These are phyloP conservation scores for Tagetes patula DNA, from an alignment of 129 eudicot species.

Conservation along the genomic window DNA sequence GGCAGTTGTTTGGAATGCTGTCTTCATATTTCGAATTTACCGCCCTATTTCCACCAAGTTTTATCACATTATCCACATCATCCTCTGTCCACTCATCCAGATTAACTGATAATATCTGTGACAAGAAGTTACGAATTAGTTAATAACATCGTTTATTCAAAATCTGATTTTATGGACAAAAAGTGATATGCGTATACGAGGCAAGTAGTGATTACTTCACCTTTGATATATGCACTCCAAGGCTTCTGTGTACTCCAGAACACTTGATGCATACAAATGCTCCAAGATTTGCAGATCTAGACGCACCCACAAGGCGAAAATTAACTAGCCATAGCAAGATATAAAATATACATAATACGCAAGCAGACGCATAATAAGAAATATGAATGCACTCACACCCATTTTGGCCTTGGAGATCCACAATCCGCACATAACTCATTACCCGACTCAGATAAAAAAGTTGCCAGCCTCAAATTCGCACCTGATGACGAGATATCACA, in stretches of 20 bases:
- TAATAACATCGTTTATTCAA: neutral
- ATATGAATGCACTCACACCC: conserved; percentile 71
- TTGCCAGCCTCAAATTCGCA: conserved; percentile 56
- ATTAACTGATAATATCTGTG: conserved; percentile 77
- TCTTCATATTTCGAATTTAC: conserved; percentile 79
- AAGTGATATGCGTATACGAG: neutral
- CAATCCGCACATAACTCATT: conserved; percentile 86
- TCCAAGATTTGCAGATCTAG: conserved; percentile 78
- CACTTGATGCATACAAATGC: conserved; percentile 92
- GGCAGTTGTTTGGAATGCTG: conserved; percentile 50
- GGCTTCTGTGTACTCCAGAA: conserved; percentile 98
- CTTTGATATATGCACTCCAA: conserved; percentile 96
- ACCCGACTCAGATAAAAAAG: conserved; percentile 53
- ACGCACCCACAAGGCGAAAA: conserved; percentile 12
- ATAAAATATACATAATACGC: neutral
- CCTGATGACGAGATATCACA: conserved; percentile 40
- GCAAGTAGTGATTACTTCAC: conserved; percentile 33
- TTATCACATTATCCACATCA: conserved; percentile 68
- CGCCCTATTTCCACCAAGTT: conserved; percentile 69
- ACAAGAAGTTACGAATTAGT: conserved; percentile 4
- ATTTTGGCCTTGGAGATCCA: conserved; percentile 86
- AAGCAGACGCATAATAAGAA: neutral
- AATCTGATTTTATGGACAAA: neutral
- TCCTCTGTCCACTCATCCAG: conserved; percentile 93
- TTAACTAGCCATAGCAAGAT: neutral